Evolutionary conservation across 345 rosid genomes (phyloP).

Genomic region (Eucalyptus rudis): DNA sequence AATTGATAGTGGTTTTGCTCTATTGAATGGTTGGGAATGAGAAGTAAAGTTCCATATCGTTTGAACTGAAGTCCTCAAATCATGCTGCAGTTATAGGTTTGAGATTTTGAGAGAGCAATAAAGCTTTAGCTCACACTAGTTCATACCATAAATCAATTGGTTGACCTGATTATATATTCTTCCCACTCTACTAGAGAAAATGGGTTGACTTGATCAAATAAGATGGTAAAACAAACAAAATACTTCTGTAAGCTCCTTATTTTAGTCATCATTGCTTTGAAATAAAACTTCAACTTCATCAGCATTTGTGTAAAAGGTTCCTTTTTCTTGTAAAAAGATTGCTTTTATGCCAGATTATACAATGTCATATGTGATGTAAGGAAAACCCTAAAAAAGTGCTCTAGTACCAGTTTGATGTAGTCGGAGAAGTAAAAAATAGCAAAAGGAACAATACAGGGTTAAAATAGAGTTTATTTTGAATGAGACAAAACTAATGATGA

Average conservation of each 20-base stretch:
- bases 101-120: neutral
- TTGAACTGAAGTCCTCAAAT: neutral
- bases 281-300: neutral
- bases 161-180: neutral
- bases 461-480: neutral
- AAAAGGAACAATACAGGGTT: neutral
- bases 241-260: neutral
- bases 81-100: neutral
- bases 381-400: neutral
- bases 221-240: neutral
- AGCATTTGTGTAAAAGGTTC: neutral
- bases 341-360: neutral
- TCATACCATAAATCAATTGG: neutral
- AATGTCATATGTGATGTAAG: neutral
- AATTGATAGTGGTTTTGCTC: neutral
- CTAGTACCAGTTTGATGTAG: neutral
- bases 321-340: neutral
- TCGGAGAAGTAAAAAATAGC: neutral
- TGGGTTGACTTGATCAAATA: neutral
- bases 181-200: neutral
- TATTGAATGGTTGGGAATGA: neutral
- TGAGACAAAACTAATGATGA: neutral
- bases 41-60: neutral
- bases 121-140: neutral
- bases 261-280: neutral